Percentiles rank a stretch among this genome's conserved stretches.
Evolutionary conservation across 2,329 filamentous ascomycete genomes (phyloP).

Genomic region (Pseudogymnoascus sp.): DNA sequence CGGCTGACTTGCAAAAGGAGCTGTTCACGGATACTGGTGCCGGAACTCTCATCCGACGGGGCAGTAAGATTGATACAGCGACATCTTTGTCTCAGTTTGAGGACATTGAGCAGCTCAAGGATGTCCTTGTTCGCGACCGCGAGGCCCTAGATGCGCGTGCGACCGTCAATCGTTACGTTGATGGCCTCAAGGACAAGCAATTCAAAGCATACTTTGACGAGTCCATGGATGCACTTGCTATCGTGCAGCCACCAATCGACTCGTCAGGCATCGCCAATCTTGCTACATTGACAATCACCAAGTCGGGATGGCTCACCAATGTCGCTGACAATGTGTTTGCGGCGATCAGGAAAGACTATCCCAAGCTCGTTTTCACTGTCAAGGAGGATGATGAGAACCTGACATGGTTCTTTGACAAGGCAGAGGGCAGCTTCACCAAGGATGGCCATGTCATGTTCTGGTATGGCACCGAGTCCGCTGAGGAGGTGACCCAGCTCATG

Average conservation of each 20-base stretch:
- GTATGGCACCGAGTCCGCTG: constrained; percentile 69
- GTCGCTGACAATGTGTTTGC: constrained; percentile 92
- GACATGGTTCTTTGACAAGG: constrained; percentile 97
- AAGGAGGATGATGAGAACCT: constrained; percentile 93
- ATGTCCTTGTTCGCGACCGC: constrained; percentile 71
- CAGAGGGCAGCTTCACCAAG: constrained; percentile 80
- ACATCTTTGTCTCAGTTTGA: constrained; percentile 65
- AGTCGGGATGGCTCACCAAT: constrained; percentile 89
- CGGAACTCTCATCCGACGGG: constrained; percentile 83
- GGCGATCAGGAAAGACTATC: constrained; percentile 86
- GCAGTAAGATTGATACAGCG: constrained; percentile 76
- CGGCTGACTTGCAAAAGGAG: constrained; percentile 91
- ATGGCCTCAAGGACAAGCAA: constrained; percentile 63
- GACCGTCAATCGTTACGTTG: constrained; percentile 79
- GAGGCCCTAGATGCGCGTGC: constrained; percentile 73
- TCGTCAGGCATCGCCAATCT: constrained; percentile 68
- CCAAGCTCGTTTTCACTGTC: constrained; percentile 91
- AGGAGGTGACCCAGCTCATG: constrained; percentile 76
- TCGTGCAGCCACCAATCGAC: constrained; percentile 68
- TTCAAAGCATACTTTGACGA: constrained; percentile 96
- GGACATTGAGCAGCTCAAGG: constrained; percentile 69
- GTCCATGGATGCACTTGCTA: constrained; percentile 81
- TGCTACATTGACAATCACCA: constrained; percentile 86
- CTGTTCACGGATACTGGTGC: constrained; percentile 93
- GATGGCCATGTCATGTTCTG: constrained; percentile 91